Percentiles rank a stretch among this genome's conserved stretches.
Evolutionary conservation across 208 protist species (phyloP).

Genomic region (Trypanosoma cruzi): DNA sequence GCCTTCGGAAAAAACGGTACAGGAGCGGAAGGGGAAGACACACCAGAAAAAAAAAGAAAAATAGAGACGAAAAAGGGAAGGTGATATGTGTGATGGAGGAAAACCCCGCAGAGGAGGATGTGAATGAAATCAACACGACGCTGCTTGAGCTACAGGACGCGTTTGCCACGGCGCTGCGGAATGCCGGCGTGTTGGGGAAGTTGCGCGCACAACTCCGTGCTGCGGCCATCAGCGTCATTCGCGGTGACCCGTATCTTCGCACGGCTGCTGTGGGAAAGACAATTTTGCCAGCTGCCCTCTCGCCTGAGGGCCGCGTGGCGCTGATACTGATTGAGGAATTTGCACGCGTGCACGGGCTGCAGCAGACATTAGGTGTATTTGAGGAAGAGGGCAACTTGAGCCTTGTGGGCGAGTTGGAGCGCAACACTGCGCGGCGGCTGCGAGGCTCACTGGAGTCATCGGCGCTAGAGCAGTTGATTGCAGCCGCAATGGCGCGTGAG

Average conservation of each 20-base stretch:
- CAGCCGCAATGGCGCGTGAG: slow-evolving; percentile 27
- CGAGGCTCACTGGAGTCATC: slow-evolving; percentile 8
- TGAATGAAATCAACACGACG: slow-evolving; percentile 64
- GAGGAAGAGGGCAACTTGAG: slow-evolving; percentile 48
- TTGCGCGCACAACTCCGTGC: slow-evolving; percentile 79
- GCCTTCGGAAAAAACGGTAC: not conserved
- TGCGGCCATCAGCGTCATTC: slow-evolving; percentile 59
- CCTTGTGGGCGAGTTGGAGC: slow-evolving; percentile 24
- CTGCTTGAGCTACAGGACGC: slow-evolving; percentile 77
- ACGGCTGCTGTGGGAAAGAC: slow-evolving; percentile 40
- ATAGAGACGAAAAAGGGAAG: not conserved
- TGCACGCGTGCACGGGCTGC: slow-evolving; percentile 46
- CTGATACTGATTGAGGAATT: slow-evolving; percentile 83
- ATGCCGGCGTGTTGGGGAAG: slow-evolving; percentile 61
- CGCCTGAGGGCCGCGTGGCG: slow-evolving; percentile 35
- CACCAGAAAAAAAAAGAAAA: not conserved
- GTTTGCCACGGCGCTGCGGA: slow-evolving; percentile 64
- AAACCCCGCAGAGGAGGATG: slow-evolving; percentile 37
- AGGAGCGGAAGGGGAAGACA: not conserved
- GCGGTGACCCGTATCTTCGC: slow-evolving; percentile 57
- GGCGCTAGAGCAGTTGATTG: slow-evolving; percentile 22
- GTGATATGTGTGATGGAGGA: slow-evolving; percentile 22
- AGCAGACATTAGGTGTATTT: slow-evolving; percentile 64
- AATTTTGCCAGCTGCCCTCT: slow-evolving; percentile 22
- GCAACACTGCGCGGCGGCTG: not conserved